Evolutionary conservation across 2,329 filamentous ascomycete species (phyloP).

Genomic region (Diaporthe vexans): DNA sequence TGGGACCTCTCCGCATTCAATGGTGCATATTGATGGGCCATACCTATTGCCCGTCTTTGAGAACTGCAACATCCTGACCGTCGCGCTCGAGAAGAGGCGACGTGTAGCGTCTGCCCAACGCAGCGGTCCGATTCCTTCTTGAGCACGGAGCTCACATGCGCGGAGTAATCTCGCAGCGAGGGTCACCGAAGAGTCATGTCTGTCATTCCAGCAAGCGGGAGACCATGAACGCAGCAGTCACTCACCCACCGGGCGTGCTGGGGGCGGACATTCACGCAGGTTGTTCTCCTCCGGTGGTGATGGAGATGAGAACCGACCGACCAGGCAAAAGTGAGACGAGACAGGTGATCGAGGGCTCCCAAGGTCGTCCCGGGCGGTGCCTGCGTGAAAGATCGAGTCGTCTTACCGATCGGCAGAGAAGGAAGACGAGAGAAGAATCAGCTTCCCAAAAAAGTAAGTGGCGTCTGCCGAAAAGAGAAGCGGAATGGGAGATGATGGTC

Average conservation of each 20-base stretch:
- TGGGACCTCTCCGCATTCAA: not conserved
- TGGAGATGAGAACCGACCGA: not conserved
- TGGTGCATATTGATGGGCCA: not conserved
- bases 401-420: constrained; percentile 5
- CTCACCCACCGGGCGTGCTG: not conserved
- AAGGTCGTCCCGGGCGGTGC: constrained; percentile 14
- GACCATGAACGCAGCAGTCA: not conserved
- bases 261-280: not conserved
- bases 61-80: not conserved
- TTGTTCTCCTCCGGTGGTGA: not conserved
- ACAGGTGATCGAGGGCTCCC: constrained; percentile 33
- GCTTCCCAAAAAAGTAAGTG: not conserved
- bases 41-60: no score
- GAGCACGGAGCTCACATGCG: not conserved
- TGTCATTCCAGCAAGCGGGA: not conserved
- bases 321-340: constrained; percentile 9
- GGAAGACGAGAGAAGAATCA: not conserved
- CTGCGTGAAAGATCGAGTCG: constrained; percentile 1
- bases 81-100: not conserved
- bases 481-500: not conserved
- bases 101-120: not conserved
- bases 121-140: not conserved
- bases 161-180: not conserved
- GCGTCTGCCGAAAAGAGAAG: not conserved
- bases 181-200: not conserved